phyloP scores from a whole-genome alignment of 1,284 basidiomycete species.

The Xerocomus minutiporus region DNA sequence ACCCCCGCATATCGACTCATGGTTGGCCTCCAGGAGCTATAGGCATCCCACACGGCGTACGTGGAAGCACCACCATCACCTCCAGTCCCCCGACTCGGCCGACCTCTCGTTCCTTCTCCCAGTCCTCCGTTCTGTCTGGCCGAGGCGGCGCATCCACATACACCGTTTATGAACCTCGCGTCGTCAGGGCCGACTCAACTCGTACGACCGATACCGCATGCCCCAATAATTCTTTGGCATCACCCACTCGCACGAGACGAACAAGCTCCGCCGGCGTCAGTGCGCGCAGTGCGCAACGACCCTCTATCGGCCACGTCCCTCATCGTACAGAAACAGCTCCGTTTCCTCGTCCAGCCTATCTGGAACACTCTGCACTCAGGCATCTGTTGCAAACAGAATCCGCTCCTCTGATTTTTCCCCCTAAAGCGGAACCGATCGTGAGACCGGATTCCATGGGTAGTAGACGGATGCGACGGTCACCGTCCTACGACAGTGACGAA shows the following conservation, averaged over 20 bases:
- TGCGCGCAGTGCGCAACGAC: slow-evolving; percentile 31
- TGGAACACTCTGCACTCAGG: slow-evolving; percentile 68
- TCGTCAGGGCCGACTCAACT: slow-evolving; percentile 50
- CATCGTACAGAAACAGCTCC: slow-evolving; percentile 25
- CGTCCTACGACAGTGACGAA: slow-evolving; percentile 55
- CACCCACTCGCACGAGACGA: slow-evolving; percentile 44
- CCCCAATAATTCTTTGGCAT: slow-evolving; percentile 28
- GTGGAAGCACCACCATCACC: slow-evolving; percentile 29
- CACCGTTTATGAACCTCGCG: slow-evolving; percentile 55
- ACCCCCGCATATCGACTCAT: slow-evolving; percentile 34
- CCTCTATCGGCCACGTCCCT: slow-evolving; percentile 18
- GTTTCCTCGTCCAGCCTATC: slow-evolving; percentile 66
- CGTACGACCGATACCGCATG: slow-evolving; percentile 38
- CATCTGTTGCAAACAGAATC: slow-evolving; percentile 63
- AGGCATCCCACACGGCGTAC: slow-evolving; percentile 34
- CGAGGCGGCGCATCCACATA: slow-evolving; percentile 23
- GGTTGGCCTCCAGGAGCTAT: slow-evolving; percentile 29
- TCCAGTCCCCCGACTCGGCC: slow-evolving; percentile 39
- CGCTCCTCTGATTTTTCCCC: slow-evolving; percentile 37
- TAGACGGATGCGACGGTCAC: slow-evolving; percentile 28
- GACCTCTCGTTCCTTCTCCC: slow-evolving; percentile 35
- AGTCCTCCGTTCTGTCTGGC: slow-evolving; percentile 20
- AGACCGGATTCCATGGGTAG: slow-evolving; percentile 15
- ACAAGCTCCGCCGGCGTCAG: slow-evolving; percentile 38
- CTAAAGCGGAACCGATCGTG: slow-evolving; percentile 35